Percentiles rank a stretch among this genome's conserved stretches.
Evolutionary conservation across 1,284 basidiomycete genomes (phyloP).

Genomic region (Sutorius eximius): DNA sequence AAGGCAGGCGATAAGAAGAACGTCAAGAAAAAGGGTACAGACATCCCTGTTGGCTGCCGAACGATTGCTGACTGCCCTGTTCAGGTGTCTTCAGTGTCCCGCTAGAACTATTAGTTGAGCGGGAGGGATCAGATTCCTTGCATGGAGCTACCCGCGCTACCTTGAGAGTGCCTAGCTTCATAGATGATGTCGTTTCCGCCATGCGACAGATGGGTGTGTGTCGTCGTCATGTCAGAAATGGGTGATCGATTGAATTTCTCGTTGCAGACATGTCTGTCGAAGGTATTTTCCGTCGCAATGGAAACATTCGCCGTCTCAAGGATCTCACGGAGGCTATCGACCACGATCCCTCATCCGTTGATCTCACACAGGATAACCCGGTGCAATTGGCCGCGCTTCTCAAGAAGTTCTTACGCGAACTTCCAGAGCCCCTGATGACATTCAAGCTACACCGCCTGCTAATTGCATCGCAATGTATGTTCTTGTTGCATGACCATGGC

Average conservation of each 20-base stretch:
- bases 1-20: constrained; percentile 89
- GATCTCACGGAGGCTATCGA: constrained; percentile 92
- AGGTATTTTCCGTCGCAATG: constrained; percentile 98
- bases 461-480: constrained; percentile 85
- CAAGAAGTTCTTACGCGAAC: constrained; percentile 95
- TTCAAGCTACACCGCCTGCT: constrained; percentile 91
- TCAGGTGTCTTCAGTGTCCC: constrained; percentile 89
- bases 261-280: constrained; percentile 92
- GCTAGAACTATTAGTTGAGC: constrained; percentile 92
- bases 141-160: constrained; percentile 86
- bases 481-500: not conserved
- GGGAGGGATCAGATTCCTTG: constrained; percentile 91
- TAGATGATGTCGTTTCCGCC: constrained; percentile 96
- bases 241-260: constrained; percentile 2
- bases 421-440: constrained; percentile 95
- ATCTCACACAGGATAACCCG: constrained; percentile 92
- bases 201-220: constrained; percentile 98
- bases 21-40: constrained; percentile 82
- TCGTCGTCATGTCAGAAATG: constrained; percentile 1
- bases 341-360: constrained; percentile 86
- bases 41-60: not conserved
- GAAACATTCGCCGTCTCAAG: constrained; percentile 92
- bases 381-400: constrained; percentile 96
- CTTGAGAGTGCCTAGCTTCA: constrained; percentile 91
- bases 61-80: constrained; percentile 1